Percentiles rank a stretch among this genome's conserved stretches.
Conservation (phyloP, 768 basidiomycete species). For the Agaricus blazei region DNA sequence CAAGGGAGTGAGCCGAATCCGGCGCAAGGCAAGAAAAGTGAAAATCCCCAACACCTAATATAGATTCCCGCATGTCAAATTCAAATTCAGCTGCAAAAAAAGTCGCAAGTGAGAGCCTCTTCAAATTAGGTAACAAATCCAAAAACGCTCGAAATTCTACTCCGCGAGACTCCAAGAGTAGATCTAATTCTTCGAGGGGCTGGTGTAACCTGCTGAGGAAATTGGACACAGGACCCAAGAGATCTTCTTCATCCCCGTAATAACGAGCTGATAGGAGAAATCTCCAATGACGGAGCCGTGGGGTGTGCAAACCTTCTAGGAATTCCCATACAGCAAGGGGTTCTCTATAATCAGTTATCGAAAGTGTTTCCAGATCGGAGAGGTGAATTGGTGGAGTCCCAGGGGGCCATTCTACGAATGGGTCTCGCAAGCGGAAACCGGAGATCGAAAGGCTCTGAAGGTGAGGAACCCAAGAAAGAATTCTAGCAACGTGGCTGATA, state of each 20-base stretch:
- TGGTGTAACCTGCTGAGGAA: not conserved
- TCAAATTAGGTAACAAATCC: not conserved
- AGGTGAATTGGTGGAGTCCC: not conserved
- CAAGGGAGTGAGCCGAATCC: too few relatives aligned
- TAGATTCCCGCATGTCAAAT: not conserved
- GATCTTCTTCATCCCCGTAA: not conserved
- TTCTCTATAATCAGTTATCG: not conserved
- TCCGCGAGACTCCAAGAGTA: not conserved
- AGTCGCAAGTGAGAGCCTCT: not conserved
- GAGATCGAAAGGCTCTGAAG: not conserved
- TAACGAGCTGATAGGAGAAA: not conserved
- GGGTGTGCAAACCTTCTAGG: not conserved
- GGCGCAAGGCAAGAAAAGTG: not conserved
- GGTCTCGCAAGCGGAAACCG: not conserved
- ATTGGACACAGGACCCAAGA: not conserved
- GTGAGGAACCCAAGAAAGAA: not conserved
- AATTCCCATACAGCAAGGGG: not conserved
- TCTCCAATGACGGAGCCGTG: not conserved
- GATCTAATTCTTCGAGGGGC: not conserved
- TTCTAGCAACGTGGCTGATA: not conserved
- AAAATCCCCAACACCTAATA: not conserved
- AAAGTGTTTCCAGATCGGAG: not conserved
- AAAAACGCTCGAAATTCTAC: not conserved
- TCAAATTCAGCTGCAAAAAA: not conserved
- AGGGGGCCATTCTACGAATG: not conserved